Evolutionary conservation across 768 basidiomycete genomes (phyloP), one percentile per base, ranked within the genome.

Genomic region (Leccinum boreale): DNA sequence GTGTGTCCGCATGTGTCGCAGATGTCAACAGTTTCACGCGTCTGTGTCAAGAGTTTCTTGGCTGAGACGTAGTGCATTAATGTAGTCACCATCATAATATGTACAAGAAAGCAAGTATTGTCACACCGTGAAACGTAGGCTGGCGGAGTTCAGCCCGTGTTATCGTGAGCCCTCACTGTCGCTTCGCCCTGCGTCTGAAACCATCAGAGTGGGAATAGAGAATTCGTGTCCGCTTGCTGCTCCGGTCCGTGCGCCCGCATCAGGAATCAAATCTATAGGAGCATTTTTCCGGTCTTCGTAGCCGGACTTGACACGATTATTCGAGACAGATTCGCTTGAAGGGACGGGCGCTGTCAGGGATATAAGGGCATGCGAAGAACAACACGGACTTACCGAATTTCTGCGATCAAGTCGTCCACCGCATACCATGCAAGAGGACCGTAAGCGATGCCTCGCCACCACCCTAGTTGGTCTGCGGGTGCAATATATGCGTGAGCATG

Each of bases 401-500:
- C 89, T 19, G 89, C 89, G 65, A 91, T 87, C 49, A 91, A 75
- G 72, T 90, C 26, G 19, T 53, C 42, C 5, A 29, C 52, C 39
- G 26, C 52, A 53, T 53, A 29, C 50, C 29, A 50, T 31, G 50
- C 29, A 31, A 50, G 50, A 19, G 48, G 50, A 8, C 50, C 31
- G 8, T 50, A 33, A 50, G 50, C 31, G 50, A 50, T 24, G 14
- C 50, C 48, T 49, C 48, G 48, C 48, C 48, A 49, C 48, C 48
- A 49, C 28, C 48, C 48, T 28, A 49, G 28, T 29, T 49, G 48
- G 48, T 49, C 48, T 12, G 50, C 50, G 29, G 86, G 83, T 12
- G 75, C 76, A 51, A 90, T 79, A 67, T 84, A 90, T 6, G 86
- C 89, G 70, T 92, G 90, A 1, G 82, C 83, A 67, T 91, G 89